These are phyloP conservation scores for Coemansia sp. DNA, from an alignment of 192 early-diverging fungal genomes.

Conservation along the genomic window DNA sequence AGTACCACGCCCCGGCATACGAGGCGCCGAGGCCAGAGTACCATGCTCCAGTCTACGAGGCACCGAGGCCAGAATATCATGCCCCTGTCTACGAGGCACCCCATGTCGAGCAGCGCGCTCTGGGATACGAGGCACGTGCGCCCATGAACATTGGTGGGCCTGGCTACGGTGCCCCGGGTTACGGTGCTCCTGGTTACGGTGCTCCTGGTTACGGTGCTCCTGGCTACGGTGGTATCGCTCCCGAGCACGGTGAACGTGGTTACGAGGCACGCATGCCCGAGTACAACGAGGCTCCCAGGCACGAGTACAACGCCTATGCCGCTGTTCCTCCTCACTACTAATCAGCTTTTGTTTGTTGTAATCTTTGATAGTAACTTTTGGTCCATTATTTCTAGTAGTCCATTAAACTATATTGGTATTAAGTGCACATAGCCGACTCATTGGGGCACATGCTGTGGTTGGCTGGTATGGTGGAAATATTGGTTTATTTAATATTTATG, in stretches of 20 bases:
- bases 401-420: background rate
- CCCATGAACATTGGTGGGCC: background rate
- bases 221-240: background rate
- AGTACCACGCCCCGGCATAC: conserved; percentile 20
- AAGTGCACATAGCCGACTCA: too few species aligned
- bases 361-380: background rate
- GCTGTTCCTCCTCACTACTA: conserved; percentile 8
- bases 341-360: background rate
- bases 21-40: conserved; percentile 11
- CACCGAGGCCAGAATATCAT: conserved; percentile 5
- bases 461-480: background rate
- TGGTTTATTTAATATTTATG: background rate
- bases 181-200: background rate
- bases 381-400: background rate
- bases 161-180: background rate
- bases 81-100: conserved; percentile 17
- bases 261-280: background rate
- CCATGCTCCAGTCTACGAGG: conserved; percentile 13
- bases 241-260: background rate
- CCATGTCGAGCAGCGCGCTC: background rate
- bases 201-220: background rate
- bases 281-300: background rate
- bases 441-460: background rate
- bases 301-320: conserved; percentile 3
- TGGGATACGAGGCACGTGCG: background rate